phyloP scores from a whole-genome alignment of 192 early-diverging fungal genomes.

The Lobosporangium transversale region DNA sequence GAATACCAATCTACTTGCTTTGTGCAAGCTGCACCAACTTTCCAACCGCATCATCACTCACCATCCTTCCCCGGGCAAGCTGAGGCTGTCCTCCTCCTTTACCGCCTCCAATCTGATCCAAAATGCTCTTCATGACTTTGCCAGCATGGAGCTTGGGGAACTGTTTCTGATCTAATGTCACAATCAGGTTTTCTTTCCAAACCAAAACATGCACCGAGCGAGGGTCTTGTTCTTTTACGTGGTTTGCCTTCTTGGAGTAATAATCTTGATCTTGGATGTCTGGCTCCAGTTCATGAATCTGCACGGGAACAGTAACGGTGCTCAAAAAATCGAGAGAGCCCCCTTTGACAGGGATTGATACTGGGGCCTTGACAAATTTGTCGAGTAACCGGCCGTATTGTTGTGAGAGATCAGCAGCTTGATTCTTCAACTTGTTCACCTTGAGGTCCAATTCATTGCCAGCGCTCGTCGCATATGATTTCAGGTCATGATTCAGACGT shows the following conservation, averaged over 20 bases:
- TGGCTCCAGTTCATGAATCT: slow-evolving; percentile 51
- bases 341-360: slow-evolving; percentile 8
- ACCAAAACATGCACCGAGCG: slow-evolving; percentile 54
- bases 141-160: slow-evolving; percentile 21
- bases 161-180: slow-evolving; percentile 51
- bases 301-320: slow-evolving; percentile 1
- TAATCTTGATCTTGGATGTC: slow-evolving; percentile 53
- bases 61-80: slow-evolving; percentile 55
- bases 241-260: slow-evolving; percentile 57
- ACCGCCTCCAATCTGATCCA: slow-evolving; percentile 55
- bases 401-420: slow-evolving; percentile 53
- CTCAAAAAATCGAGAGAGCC: slow-evolving; percentile 10
- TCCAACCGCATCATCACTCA: not conserved
- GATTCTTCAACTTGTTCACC: slow-evolving; percentile 54
- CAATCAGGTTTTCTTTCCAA: slow-evolving; percentile 53
- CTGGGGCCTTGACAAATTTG: slow-evolving; percentile 50
- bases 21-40: slow-evolving; percentile 15
- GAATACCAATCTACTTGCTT: too few relatives aligned
- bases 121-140: slow-evolving; percentile 55
- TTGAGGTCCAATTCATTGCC: slow-evolving; percentile 54
- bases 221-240: slow-evolving; percentile 47
- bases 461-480: slow-evolving; percentile 39
- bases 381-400: slow-evolving; percentile 52
- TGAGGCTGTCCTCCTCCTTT: slow-evolving; percentile 63
- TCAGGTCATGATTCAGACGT: slow-evolving; percentile 47